These are phyloP conservation scores for Chlamydomonas reinhardtii DNA, from an alignment of 163 green algal species.

Conservation along the genomic window DNA sequence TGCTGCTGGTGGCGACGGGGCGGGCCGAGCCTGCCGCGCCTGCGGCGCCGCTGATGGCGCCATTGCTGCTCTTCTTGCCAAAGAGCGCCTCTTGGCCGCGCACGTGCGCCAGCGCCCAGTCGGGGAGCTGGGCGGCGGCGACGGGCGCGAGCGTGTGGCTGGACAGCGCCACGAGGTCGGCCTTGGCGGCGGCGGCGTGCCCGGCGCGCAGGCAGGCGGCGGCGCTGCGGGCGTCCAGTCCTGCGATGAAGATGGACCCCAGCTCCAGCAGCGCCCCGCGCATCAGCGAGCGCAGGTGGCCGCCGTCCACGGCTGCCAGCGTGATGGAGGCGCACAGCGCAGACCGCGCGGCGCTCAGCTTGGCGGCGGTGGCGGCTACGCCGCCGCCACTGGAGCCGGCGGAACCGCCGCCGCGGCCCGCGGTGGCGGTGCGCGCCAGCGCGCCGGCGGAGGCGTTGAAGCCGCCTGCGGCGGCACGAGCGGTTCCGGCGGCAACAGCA, in stretches of 20 bases:
- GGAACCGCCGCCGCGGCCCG: not conserved
- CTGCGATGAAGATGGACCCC: conserved; percentile 34
- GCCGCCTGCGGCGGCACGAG: not conserved
- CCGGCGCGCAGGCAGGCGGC: conserved; percentile 52
- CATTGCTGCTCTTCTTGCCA: not conserved
- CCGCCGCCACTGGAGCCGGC: conserved; percentile 4
- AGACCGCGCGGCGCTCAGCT: conserved; percentile 26
- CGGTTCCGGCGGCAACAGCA: not conserved
- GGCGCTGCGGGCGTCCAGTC: conserved; percentile 5
- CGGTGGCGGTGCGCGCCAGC: too few species aligned
- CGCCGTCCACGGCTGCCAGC: conserved; percentile 50
- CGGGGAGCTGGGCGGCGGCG: conserved; percentile 46
- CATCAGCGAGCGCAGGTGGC: conserved; percentile 47
- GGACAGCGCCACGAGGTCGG: conserved; percentile 51
- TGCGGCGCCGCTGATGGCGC: too few species aligned
- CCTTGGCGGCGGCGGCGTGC: conserved; percentile 49
- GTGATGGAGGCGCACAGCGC: conserved; percentile 42
- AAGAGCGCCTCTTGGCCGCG: conserved; percentile 57
- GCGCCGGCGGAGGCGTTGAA: not conserved
- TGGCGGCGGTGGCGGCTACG: conserved; percentile 31
- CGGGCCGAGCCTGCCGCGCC: too few species aligned
- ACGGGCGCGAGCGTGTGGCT: conserved; percentile 48
- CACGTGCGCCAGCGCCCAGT: conserved; percentile 58
- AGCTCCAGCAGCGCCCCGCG: conserved; percentile 58
- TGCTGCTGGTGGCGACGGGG: too few species aligned